Conservation (phyloP, 495 filamentous ascomycete species). For the Xanthoparmelia taractica region DNA sequence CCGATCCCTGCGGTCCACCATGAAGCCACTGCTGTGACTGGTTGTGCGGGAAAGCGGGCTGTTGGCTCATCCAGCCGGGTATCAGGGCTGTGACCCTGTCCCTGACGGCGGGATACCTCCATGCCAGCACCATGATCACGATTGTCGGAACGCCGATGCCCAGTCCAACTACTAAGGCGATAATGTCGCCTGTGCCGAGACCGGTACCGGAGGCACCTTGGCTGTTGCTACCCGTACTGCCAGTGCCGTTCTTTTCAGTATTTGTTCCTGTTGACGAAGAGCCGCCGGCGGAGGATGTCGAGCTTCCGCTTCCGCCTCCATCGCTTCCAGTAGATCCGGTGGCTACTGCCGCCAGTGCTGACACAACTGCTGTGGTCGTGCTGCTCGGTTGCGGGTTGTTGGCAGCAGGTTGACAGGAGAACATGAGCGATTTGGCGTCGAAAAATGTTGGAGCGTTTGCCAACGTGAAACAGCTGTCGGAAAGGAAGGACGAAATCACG, state of each 20-base stretch:
- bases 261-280: background rate
- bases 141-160: constrained; percentile 4
- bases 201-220: background rate
- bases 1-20: no score
- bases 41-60: no score
- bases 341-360: constrained; percentile 4
- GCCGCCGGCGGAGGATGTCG: background rate
- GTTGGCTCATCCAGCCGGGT: no score
- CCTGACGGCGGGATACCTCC: background rate
- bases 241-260: background rate
- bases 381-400: constrained; percentile 2
- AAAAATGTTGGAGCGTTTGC: background rate
- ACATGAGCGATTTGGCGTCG: constrained; percentile 7
- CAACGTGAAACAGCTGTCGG: background rate
- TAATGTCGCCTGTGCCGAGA: background rate
- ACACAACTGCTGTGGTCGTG: constrained; percentile 3
- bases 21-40: background rate
- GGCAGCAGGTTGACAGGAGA: constrained; percentile 3
- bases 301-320: background rate
- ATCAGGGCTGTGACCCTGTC: no score
- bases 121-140: background rate
- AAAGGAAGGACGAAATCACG: background rate
- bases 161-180: constrained; percentile 2
- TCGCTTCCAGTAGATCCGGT: background rate
- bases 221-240: background rate